These are phyloP conservation scores for Geotrichum aggregatum DNA, from an alignment of 1,139 yeast genomes.

Conservation along the genomic window DNA sequence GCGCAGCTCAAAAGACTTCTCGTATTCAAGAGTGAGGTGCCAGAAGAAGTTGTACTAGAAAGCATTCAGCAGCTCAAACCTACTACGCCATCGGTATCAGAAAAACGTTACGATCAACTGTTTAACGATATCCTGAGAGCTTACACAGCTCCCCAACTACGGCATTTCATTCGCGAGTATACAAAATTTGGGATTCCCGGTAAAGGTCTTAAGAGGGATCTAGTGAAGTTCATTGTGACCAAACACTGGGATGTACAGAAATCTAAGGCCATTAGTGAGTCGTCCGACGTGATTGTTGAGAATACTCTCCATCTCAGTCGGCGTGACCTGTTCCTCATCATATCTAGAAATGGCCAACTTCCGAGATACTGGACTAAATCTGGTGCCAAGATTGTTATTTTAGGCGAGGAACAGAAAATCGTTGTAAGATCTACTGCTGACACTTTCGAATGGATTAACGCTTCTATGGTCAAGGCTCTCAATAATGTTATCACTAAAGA, in stretches of 20 bases:
- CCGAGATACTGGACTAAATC: slow-evolving; percentile 50
- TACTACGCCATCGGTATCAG: slow-evolving; percentile 29
- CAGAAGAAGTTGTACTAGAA: slow-evolving; percentile 32
- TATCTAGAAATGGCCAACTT: slow-evolving; percentile 47
- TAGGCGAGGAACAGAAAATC: slow-evolving; percentile 40
- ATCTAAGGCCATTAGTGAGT: slow-evolving; percentile 37
- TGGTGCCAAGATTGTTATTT: slow-evolving; percentile 52
- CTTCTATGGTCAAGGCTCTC: slow-evolving; percentile 33
- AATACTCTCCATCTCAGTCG: slow-evolving; percentile 41
- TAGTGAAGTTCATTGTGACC: slow-evolving; percentile 36
- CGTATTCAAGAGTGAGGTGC: slow-evolving; percentile 35
- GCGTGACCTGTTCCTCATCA: slow-evolving; percentile 49
- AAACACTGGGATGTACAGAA: slow-evolving; percentile 44
- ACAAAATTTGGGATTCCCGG: slow-evolving; percentile 17
- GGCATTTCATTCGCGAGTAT: slow-evolving; percentile 25
- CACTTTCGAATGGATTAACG: slow-evolving; percentile 39
- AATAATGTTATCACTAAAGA: slow-evolving; percentile 25
- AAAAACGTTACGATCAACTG: slow-evolving; percentile 36
- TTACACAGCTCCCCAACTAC: slow-evolving; percentile 38
- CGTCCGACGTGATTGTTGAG: slow-evolving; percentile 44
- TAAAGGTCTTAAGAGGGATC: slow-evolving; percentile 23
- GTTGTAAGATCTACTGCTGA: slow-evolving; percentile 39
- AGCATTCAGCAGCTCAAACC: slow-evolving; percentile 40
- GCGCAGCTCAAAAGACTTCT: slow-evolving; percentile 35
- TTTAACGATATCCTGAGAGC: slow-evolving; percentile 33